Base-by-base conservation (phyloP, 2,329 filamentous ascomycete genomes). In the Scytalidium sp. region DNA sequence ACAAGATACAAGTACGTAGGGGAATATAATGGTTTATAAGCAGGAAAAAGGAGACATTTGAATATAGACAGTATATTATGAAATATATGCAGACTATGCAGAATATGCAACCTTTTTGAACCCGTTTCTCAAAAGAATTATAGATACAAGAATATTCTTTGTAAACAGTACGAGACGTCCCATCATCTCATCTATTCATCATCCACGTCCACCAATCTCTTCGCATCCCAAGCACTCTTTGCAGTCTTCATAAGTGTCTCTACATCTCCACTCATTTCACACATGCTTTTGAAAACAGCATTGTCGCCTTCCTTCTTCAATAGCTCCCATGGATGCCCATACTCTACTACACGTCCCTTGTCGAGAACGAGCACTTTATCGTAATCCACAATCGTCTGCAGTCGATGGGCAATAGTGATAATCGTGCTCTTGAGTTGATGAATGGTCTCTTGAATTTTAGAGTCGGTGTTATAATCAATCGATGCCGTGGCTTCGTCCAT, bases 401-500 rank as follows among this genome's bases (percentile, higher is more conserved):
- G 76, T 17, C 94, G 84, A 70, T 99, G 94, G 1, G 94, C 94
- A 63, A 99, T 97, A 0, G 94, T 97, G 65, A 97, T 89, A 52
- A 95, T 96, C 0, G 94, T 99, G 67, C 91, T 90, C 57, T 85
- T 87, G 60, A 97, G 80, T 67, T 96, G 88, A n/a, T 91, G 87
- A 53, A 99, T 92, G 0, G 94, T 97, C 61, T 90, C 90, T 70
- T 99, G 94, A 59, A 99, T 97, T 73, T 96, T 97, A 45, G 86
- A 79, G 63, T 99, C 94, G 2, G 94, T 99, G 4, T 85, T 87
- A 70, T 97, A 97, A 71, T 99, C 94, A 63, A 99, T 97, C 0
- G 90, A 96, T 0, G 94, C 94, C 0, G 94, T 99, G 1, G 94
- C 94, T 74, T 99, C 94, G 69, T 99, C 94, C 94, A 99, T 97